phyloP scores from a whole-genome alignment of 2,329 filamentous ascomycete genomes.

The Epichloe baconii region DNA sequence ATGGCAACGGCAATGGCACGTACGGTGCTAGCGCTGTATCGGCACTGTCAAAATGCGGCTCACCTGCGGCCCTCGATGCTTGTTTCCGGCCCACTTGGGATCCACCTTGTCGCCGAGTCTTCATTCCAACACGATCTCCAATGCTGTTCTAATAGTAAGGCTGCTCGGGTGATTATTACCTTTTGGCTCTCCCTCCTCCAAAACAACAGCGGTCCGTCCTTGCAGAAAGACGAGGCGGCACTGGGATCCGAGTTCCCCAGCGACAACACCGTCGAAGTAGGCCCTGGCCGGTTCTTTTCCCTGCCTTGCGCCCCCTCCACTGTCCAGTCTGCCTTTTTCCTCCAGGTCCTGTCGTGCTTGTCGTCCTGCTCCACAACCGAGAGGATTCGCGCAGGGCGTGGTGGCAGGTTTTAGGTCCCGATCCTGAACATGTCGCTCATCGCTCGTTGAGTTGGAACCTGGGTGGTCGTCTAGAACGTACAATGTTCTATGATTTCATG shows the following conservation, averaged over 20 bases:
- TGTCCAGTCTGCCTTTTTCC: background rate
- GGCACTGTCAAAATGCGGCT: background rate
- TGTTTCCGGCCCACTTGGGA: background rate
- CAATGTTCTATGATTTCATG: background rate
- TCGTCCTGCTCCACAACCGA: background rate
- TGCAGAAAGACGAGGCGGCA: background rate
- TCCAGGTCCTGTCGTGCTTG: background rate
- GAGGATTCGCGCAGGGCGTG: background rate
- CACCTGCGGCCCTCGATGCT: background rate
- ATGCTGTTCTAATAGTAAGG: background rate
- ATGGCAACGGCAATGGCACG: background rate
- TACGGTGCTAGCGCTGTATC: background rate
- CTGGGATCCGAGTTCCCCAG: background rate
- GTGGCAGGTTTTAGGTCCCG: background rate
- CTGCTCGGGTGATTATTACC: background rate
- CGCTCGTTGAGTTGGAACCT: background rate
- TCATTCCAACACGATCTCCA: conserved; percentile 2
- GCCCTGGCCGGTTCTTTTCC: background rate
- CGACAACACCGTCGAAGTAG: background rate
- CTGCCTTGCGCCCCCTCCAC: background rate
- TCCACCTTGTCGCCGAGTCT: background rate
- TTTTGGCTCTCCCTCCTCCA: background rate
- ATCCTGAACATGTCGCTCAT: background rate
- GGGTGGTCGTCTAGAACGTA: background rate
- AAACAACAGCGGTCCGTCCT: background rate